Conservation (phyloP, 306 rosid species). For the Fragaria ananassa region DNA sequence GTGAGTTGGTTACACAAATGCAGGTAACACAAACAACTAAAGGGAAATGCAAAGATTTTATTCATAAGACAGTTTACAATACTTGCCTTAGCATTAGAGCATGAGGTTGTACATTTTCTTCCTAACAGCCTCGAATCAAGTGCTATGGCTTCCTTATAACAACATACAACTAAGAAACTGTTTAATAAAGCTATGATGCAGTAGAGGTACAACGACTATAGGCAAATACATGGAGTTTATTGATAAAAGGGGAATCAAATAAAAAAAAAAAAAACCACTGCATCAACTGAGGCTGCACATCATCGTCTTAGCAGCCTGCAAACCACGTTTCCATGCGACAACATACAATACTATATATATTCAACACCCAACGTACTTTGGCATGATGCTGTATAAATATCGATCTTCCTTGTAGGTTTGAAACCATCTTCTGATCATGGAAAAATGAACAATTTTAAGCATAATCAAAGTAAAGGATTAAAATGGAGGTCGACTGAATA, state of each 20-base stretch:
- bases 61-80: background rate
- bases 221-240: background rate
- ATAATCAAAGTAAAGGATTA: conserved; percentile 1
- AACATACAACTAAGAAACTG: background rate
- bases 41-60: background rate
- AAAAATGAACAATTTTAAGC: conserved; percentile 5
- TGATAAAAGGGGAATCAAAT: background rate
- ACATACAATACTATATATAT: conserved; percentile 10
- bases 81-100: background rate
- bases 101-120: background rate
- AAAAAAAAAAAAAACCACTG: background rate
- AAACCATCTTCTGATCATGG: conserved; percentile 61
- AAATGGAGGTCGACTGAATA: background rate
- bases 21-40: background rate
- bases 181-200: background rate
- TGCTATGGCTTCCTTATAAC: background rate
- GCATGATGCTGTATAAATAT: conserved; percentile 16
- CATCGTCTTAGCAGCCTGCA: conserved; percentile 34
- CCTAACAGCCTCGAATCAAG: background rate
- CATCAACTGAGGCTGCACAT: conserved; percentile 20
- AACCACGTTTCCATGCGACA: conserved; percentile 52
- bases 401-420: conserved; percentile 31
- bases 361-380: background rate
- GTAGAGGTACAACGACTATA: background rate
- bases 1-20: background rate